phyloP scores from a whole-genome alignment of 805 yeast genomes.

The Schwanniomyces vanrijiae region DNA sequence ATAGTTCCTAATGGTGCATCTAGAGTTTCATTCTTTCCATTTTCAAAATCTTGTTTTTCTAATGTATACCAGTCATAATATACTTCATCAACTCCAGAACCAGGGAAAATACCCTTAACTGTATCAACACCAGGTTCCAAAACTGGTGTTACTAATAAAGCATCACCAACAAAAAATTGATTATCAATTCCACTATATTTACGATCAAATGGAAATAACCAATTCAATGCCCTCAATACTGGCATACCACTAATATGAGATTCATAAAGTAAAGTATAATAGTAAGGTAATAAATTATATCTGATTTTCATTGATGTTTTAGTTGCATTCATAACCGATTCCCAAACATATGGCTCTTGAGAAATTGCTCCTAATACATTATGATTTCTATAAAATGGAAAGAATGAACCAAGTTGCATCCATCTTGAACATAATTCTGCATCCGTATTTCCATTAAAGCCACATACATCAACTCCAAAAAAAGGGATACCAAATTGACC shows the following conservation, averaged over 20 bases:
- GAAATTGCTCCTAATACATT: constrained; percentile 20
- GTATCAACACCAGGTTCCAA: constrained; percentile 19
- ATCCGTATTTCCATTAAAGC: constrained; percentile 23
- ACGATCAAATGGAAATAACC: constrained; percentile 21
- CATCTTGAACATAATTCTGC: constrained; percentile 28
- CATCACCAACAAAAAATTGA: constrained; percentile 26
- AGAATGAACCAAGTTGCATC: constrained; percentile 34
- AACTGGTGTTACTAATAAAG: constrained; percentile 24
- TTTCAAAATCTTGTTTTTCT: constrained; percentile 12
- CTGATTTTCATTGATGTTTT: constrained; percentile 32
- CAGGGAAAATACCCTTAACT: constrained; percentile 23
- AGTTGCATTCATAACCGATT: constrained; percentile 23
- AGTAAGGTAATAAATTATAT: constrained; percentile 30
- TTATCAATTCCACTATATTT: constrained; percentile 16
- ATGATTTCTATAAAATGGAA: constrained; percentile 34
- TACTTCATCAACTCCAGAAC: constrained; percentile 15
- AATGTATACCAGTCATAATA: constrained; percentile 26
- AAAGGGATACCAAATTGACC: constrained; percentile 25
- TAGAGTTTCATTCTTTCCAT: constrained; percentile 20
- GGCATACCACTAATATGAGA: constrained; percentile 22
- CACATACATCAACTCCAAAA: constrained; percentile 27
- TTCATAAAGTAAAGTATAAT: constrained; percentile 22
- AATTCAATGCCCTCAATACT: constrained; percentile 19
- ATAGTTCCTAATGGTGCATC: constrained; percentile 25
- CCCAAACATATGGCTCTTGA: constrained; percentile 34